Percentiles rank a stretch among this genome's conserved stretches.
phyloP scores from a whole-genome alignment of 176 grass and related monocot species.

The Hordeum marinum region DNA sequence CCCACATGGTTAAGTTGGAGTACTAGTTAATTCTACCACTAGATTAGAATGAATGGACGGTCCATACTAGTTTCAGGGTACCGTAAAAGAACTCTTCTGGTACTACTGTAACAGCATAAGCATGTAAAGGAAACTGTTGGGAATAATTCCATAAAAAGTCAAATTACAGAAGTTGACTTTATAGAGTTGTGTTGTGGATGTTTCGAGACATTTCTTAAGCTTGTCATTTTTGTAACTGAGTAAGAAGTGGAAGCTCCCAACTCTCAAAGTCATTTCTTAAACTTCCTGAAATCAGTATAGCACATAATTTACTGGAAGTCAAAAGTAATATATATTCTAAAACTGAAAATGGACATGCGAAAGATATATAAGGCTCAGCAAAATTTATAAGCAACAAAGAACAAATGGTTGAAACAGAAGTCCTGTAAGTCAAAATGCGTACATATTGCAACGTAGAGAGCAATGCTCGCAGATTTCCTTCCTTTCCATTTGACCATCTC shows the following conservation, averaged over 20 bases:
- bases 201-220: background rate
- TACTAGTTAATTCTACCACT: no score
- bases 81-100: no score
- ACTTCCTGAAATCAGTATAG: constrained; percentile 4
- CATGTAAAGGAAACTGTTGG: background rate
- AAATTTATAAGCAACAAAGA: background rate
- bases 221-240: background rate
- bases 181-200: background rate
- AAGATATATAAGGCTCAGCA: background rate
- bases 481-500: constrained; percentile 99
- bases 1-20: no score
- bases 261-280: background rate
- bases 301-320: background rate
- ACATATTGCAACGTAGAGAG: constrained; percentile 98
- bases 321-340: background rate
- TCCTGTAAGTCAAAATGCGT: constrained; percentile 27
- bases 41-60: no score
- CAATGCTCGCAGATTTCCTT: constrained; percentile 97
- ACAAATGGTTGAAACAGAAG: constrained; percentile 6
- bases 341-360: background rate
- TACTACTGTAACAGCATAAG: background rate
- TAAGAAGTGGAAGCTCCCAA: background rate
- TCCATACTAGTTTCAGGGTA: no score
- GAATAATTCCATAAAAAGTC: background rate
- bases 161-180: background rate